Percentiles rank a stretch among this genome's conserved stretches.
phyloP scores from a whole-genome alignment of 176 grass and related monocot genomes.

The Avena eriantha region DNA sequence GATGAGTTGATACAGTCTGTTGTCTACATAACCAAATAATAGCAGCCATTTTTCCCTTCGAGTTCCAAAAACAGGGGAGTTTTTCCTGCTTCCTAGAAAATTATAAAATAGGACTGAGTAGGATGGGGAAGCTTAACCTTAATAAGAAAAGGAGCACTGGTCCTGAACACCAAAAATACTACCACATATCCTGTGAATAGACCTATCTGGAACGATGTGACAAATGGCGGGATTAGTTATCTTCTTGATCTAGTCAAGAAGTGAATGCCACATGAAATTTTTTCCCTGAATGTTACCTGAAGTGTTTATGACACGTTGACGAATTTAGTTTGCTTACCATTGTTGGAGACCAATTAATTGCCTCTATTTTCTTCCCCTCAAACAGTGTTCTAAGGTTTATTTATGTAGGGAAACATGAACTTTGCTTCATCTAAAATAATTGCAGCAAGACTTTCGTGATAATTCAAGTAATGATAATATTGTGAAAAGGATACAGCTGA shows the following conservation, averaged over 20 bases:
- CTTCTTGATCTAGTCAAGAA: background rate
- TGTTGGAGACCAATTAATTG: conserved; percentile 43
- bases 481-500: conserved; percentile 54
- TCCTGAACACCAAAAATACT: conserved; percentile 22
- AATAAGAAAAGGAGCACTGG: conserved; percentile 30
- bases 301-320: background rate
- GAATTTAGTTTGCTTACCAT: conserved; percentile 38
- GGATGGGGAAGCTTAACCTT: conserved; percentile 20
- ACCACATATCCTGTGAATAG: conserved; percentile 40
- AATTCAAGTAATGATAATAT: conserved; percentile 12
- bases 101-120: background rate
- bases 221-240: conserved; percentile 4
- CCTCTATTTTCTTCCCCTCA: conserved; percentile 40
- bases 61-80: background rate
- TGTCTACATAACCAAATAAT: background rate
- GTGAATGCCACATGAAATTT: background rate
- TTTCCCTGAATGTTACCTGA: too few relatives aligned
- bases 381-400: conserved; percentile 35
- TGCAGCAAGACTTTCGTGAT: background rate
- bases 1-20: too few relatives aligned
- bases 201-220: conserved; percentile 22
- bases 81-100: background rate
- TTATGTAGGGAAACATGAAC: conserved; percentile 13
- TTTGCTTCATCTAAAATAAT: background rate
- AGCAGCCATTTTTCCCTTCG: background rate